Conservation (phyloP, 306 rosid genomes). For the Citrullus amarus region DNA sequence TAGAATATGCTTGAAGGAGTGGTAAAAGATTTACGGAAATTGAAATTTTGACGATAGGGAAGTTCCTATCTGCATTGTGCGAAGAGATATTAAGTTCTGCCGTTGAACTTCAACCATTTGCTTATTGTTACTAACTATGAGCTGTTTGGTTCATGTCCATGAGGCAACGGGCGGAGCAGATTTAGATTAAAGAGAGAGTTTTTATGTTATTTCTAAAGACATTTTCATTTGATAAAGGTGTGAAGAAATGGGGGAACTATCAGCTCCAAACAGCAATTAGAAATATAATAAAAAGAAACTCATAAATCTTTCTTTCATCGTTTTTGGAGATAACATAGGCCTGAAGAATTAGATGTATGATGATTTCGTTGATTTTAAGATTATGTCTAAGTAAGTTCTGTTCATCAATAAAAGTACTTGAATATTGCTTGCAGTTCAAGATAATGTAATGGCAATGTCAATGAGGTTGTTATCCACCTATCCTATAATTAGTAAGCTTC, state of each 20-base stretch:
- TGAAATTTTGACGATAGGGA: neutral
- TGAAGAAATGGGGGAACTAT: neutral
- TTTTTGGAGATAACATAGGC: neutral
- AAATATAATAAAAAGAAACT: neutral
- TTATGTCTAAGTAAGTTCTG: neutral
- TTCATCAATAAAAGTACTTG: neutral
- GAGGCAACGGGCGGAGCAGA: neutral
- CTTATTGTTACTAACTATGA: neutral
- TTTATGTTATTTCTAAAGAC: neutral
- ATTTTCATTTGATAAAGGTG: neutral
- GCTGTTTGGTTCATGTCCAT: neutral
- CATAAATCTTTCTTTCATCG: neutral
- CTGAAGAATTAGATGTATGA: neutral
- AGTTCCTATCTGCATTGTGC: neutral
- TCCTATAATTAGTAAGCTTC: conserved; percentile 21
- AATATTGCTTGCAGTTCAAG: neutral
- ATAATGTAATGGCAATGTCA: conserved; percentile 21
- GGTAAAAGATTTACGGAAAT: neutral
- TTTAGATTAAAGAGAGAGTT: neutral
- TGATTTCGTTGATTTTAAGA: neutral
- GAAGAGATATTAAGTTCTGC: neutral
- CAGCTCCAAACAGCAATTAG: neutral
- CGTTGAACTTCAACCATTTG: neutral
- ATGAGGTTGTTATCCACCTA: conserved; percentile 13
- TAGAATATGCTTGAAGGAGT: neutral